Conservation (phyloP, 2,329 filamentous ascomycete species). For the Dactylellina cionopaga region DNA sequence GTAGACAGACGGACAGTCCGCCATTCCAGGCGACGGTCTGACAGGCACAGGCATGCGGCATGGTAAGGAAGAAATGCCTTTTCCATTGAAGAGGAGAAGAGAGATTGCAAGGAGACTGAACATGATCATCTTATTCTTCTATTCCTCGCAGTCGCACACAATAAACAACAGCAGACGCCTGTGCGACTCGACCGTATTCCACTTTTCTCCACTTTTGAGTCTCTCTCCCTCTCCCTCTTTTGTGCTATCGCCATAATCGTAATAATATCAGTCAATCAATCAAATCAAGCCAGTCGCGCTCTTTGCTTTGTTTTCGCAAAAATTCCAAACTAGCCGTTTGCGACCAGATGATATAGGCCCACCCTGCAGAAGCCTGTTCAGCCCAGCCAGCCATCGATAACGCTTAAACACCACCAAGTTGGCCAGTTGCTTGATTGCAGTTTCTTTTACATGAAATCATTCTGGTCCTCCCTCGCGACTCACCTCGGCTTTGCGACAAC, state of each 20-base stretch:
- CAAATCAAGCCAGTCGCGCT: conserved; percentile 4
- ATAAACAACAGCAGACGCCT: neutral
- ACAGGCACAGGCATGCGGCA: neutral
- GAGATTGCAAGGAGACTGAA: conserved; percentile 19
- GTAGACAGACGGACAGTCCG: neutral
- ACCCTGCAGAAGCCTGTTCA: neutral
- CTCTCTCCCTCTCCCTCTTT: neutral
- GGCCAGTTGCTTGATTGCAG: neutral
- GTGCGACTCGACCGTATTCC: conserved; percentile 13
- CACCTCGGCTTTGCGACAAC: conserved; percentile 22
- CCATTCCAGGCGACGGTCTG: neutral
- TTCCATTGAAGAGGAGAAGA: neutral
- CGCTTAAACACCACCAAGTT: neutral
- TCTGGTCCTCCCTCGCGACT: conserved; percentile 40
- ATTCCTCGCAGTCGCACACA: neutral
- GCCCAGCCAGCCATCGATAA: conserved; percentile 26
- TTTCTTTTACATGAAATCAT: conserved; percentile 41
- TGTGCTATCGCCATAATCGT: neutral
- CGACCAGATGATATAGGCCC: neutral
- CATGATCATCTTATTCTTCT: conserved; percentile 1
- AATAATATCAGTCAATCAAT: too few relatives aligned
- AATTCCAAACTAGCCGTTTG: conserved; percentile 4
- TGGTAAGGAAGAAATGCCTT: conserved; percentile 3
- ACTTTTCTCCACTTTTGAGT: neutral
- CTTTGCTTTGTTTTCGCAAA: conserved; percentile 8